Evolutionary conservation across 2,329 filamentous ascomycete genomes (phyloP).

Genomic region (Colletotrichum euphorbiae): DNA sequence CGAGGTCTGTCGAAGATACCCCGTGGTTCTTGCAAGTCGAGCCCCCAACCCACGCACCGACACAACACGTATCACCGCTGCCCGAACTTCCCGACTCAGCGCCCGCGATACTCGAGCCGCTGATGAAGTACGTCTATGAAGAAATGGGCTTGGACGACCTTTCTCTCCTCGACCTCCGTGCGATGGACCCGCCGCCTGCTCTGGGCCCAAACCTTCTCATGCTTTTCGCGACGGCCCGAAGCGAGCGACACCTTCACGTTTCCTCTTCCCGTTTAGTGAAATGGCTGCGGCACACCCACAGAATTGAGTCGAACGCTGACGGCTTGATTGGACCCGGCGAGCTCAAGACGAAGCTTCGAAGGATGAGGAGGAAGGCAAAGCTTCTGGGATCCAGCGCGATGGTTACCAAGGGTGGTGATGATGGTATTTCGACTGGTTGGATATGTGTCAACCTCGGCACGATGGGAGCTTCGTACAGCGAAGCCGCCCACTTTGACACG

Average conservation of each 20-base stretch:
- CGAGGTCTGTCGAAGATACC: conserved; percentile 47
- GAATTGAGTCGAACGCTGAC: conserved; percentile 82
- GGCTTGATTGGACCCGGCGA: conserved; percentile 91
- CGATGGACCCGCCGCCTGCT: conserved; percentile 86
- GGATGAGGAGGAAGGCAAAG: conserved; percentile 84
- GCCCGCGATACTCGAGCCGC: conserved; percentile 76
- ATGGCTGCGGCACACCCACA: conserved; percentile 81
- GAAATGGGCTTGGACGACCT: conserved; percentile 90
- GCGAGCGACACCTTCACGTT: conserved; percentile 92
- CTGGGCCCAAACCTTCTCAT: conserved; percentile 91
- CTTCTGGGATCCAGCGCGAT: conserved; percentile 79
- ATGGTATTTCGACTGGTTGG: conserved; percentile 94
- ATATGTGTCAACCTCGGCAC: conserved; percentile 91
- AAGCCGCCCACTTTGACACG: conserved; percentile 58
- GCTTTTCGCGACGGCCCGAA: conserved; percentile 91
- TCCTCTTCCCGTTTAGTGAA: conserved; percentile 90
- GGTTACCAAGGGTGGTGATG: conserved; percentile 73
- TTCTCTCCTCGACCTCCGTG: conserved; percentile 82
- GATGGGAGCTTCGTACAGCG: conserved; percentile 66
- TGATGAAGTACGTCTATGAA: conserved; percentile 83
- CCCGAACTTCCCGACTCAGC: conserved; percentile 73
- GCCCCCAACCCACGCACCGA: conserved; percentile 62
- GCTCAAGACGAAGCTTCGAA: conserved; percentile 84
- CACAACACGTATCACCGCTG: conserved; percentile 59
- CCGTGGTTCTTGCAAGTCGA: conserved; percentile 92